Evolutionary conservation across 352 stramenopile species (phyloP).

Genomic region (Phytophthora cryptogea): DNA sequence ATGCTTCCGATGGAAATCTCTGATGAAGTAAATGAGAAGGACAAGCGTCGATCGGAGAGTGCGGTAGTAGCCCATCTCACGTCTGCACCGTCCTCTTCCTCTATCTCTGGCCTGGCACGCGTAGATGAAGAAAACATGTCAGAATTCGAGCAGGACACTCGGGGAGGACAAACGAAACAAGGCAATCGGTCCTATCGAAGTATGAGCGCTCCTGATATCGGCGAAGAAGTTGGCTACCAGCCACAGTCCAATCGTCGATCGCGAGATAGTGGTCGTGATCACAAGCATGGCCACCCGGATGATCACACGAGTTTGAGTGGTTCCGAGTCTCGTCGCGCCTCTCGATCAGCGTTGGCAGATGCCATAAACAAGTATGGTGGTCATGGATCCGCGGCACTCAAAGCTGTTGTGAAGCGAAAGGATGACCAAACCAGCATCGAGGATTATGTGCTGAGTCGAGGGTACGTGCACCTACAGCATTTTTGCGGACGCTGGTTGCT

Average conservation of each 20-base stretch:
- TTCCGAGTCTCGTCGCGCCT: slow-evolving; percentile 33
- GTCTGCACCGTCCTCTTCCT: slow-evolving; percentile 46
- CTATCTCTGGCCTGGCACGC: slow-evolving; percentile 38
- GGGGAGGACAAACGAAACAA: slow-evolving; percentile 29
- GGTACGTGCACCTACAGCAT: slow-evolving; percentile 34
- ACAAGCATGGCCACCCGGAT: slow-evolving; percentile 29
- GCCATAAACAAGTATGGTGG: slow-evolving; percentile 37
- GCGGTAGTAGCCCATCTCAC: slow-evolving; percentile 51
- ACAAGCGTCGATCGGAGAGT: slow-evolving; percentile 54
- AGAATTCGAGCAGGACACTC: slow-evolving; percentile 31
- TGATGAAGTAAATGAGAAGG: slow-evolving; percentile 56
- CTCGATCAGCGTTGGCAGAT: slow-evolving; percentile 32
- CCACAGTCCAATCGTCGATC: slow-evolving; percentile 27
- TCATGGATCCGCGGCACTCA: slow-evolving; percentile 31
- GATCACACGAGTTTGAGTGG: slow-evolving; percentile 41
- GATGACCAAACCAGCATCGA: slow-evolving; percentile 69
- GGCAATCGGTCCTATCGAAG: slow-evolving; percentile 53
- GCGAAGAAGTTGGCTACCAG: slow-evolving; percentile 53
- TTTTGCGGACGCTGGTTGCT: background rate
- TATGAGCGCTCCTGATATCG: slow-evolving; percentile 79
- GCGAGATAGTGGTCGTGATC: slow-evolving; percentile 45
- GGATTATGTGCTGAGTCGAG: slow-evolving; percentile 48
- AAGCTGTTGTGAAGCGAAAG: slow-evolving; percentile 50
- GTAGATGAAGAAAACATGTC: slow-evolving; percentile 62
- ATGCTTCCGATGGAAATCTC: slow-evolving; percentile 85